These are phyloP conservation scores for Plasmodium billcollinsi DNA, from an alignment of 169 alveolate species.

Conservation along the genomic window DNA sequence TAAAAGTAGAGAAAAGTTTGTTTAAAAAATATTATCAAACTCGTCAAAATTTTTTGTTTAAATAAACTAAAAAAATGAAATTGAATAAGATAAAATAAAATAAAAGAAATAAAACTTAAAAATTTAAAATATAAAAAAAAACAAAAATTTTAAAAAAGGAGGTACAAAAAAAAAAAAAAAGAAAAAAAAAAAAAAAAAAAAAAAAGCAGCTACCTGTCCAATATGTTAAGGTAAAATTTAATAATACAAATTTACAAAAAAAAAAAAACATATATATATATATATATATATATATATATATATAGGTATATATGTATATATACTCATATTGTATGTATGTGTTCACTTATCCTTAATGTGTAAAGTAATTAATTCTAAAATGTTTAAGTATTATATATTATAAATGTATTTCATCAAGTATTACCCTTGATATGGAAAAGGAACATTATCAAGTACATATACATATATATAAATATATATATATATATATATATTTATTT, in stretches of 20 bases:
- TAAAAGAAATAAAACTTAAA: background rate
- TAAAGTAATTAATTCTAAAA: too few relatives aligned
- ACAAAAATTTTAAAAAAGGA: background rate
- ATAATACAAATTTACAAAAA: background rate
- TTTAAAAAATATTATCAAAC: constrained; percentile 14
- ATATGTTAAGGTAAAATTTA: background rate
- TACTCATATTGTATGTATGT: too few relatives aligned
- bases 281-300: background rate
- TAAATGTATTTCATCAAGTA: too few relatives aligned
- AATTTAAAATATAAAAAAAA: background rate
- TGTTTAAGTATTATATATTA: too few relatives aligned
- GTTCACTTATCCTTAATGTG: too few relatives aligned
- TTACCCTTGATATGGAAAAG: too few relatives aligned
- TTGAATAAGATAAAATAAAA: background rate
- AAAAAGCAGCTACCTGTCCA: background rate
- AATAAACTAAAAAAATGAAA: constrained; percentile 8
- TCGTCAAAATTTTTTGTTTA: constrained; percentile 6
- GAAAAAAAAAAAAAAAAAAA: constrained; percentile 3
- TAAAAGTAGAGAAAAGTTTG: background rate
- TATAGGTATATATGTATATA: too few relatives aligned
- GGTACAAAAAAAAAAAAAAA: constrained; percentile 3
- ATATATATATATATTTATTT: background rate
- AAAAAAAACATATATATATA: too few relatives aligned
- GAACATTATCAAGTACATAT: too few relatives aligned
- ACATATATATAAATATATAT: too few relatives aligned